Evolutionary conservation across 768 basidiomycete genomes (phyloP), one percentile per base, ranked within the genome.

Genomic region (Mycena venus): DNA sequence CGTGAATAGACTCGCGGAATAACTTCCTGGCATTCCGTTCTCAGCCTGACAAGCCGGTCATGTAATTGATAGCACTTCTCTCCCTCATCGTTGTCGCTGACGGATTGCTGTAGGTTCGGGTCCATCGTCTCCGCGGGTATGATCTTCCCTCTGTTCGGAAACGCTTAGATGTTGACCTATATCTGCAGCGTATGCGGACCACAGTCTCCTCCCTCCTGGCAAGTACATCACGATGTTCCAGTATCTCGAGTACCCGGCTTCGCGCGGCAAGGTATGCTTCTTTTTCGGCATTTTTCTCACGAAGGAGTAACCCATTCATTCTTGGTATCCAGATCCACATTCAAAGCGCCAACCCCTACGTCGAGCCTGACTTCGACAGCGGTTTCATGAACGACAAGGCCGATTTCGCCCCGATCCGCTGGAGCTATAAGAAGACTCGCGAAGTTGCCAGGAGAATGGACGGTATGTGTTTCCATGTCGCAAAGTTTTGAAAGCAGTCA

Each of bases 301-400:
- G n/a, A n/a, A n/a, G n/a, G n/a, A n/a, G n/a, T n/a, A n/a, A n/a
- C n/a, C n/a, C 23, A 7, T 23, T 73, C 31, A 10, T 21, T 58
- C 23, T 29, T 32, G 23, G 17, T 58, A 12, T 49, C 10, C 70
- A 91, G 90, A 93, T 93, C 78, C 92, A 93, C 80, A 90, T 93
- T 80, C 78, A 83, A 55, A 91, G 90, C 23, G 70, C 87, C 58
- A 90, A 86, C 84, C 92, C 92, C 8, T 93, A 92, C 83, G 81
- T 83, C 77, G 90, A 89, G 75, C 91, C 93, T 5, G 84, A 80
- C 83, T 93, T 92, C 78, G 92, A 93, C 84, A 89, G 88, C 71
- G 92, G 93, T 19, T 93, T 94, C 89, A 91, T 94, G 92, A 93
- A 92, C 85, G 81, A 93, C 86, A 92, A 92, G 85, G 92, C 92